Percentiles rank a stretch among this genome's conserved stretches.
Conservation (phyloP, 169 alveolate genomes). For the Cryptosporidium xiaoi region DNA sequence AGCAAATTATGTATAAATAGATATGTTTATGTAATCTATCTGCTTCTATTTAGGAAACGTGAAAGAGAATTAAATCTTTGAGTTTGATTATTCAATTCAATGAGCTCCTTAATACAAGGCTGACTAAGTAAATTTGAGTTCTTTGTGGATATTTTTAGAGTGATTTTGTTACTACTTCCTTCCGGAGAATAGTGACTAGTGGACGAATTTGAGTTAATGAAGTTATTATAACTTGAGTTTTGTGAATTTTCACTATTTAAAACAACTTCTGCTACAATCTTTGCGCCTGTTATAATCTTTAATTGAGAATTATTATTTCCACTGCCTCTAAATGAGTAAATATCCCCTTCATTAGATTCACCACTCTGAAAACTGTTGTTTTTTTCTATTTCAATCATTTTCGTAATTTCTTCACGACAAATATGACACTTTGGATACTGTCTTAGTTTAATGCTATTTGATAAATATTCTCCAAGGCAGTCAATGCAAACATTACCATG, state of each 20-base stretch:
- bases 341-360: neutral
- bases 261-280: slow-evolving; percentile 52
- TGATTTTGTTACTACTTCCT: neutral
- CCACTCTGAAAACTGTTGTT: neutral
- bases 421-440: slow-evolving; percentile 69
- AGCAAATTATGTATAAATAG: too few relatives aligned
- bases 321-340: neutral
- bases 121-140: slow-evolving; percentile 47
- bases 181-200: neutral
- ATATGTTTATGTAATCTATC: too few relatives aligned
- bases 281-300: neutral
- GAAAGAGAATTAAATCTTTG: neutral
- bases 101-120: slow-evolving; percentile 41
- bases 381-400: slow-evolving; percentile 14
- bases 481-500: slow-evolving; percentile 62
- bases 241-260: neutral
- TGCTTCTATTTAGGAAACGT: neutral
- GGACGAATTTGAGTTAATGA: neutral
- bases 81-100: neutral
- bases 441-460: slow-evolving; percentile 11
- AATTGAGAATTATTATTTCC: neutral
- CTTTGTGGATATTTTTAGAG: slow-evolving; percentile 34
- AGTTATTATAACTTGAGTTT: neutral
- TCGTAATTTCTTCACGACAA: slow-evolving; percentile 55
- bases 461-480: slow-evolving; percentile 61